Conservation (phyloP, 2,329 filamentous ascomycete species). For the Mollisiaceae sp. region DNA sequence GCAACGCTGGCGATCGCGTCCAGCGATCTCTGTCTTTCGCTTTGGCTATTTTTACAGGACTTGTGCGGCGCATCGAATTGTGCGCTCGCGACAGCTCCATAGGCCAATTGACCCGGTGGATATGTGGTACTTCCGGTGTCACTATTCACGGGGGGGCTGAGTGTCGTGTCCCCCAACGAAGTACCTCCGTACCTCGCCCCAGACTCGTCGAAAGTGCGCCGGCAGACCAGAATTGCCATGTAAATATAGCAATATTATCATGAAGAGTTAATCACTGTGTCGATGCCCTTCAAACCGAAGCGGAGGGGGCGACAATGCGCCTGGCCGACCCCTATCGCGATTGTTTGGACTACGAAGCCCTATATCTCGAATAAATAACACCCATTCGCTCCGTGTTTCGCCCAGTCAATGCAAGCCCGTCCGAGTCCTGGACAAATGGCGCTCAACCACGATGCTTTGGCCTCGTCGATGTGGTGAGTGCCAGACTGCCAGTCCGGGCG, state of each 20-base stretch:
- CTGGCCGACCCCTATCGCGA: conserved; percentile 7
- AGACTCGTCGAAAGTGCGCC: too few species aligned
- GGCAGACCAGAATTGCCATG: not conserved
- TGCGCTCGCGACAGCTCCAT: not conserved
- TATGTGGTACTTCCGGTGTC: not conserved
- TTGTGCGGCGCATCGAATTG: not conserved
- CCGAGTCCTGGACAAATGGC: conserved; percentile 13
- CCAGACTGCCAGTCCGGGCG: too few species aligned
- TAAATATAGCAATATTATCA: conserved; percentile 6
- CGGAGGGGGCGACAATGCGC: not conserved
- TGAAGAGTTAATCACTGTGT: conserved; percentile 20
- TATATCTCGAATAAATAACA: conserved; percentile 10
- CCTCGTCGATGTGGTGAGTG: conserved; percentile 3
- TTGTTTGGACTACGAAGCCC: conserved; percentile 15
- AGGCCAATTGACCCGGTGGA: not conserved
- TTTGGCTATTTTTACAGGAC: too few species aligned
- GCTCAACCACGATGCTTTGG: conserved; percentile 16
- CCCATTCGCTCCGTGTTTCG: conserved; percentile 24
- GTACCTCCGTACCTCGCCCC: not conserved
- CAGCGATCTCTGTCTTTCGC: too few species aligned
- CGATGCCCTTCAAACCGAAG: conserved; percentile 17
- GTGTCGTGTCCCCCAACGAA: not conserved
- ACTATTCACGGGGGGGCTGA: conserved; percentile 8
- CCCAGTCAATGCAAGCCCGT: conserved; percentile 31
- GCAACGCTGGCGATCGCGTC: too few species aligned